Evolutionary conservation across 371 early-diverging fungal species (phyloP), one percentile per base, ranked within the genome.

Genomic region (Mucor sp.): DNA sequence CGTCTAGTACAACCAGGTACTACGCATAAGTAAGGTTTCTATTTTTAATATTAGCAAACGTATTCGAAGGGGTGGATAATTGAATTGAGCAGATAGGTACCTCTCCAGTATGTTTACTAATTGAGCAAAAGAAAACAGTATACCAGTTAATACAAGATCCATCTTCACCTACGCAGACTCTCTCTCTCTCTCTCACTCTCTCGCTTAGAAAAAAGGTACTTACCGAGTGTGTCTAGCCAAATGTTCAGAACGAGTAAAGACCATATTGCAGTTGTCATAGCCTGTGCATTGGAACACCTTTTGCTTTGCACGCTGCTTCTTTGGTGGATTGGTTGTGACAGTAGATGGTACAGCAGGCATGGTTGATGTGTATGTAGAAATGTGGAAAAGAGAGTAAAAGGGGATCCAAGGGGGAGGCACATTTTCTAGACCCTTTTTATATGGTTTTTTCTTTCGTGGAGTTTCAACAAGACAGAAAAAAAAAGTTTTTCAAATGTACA

Each of bases 161-260:
- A 33, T 63, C 44, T 44, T 44, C 6, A 44, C 19, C 19, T 44
- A 19, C 44, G n/a, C 44, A 44, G 17, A 19, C 44, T n/a, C n/a
- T 43, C n/a, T 5, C 19, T 19, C n/a, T 19, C 19, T 30, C 6
- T 30, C 30, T 6, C n/a, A n/a, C n/a, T 5, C 19, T 19, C n/a
- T 19, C 19, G 2, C 6, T 30, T 6, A 2, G 14, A 14, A 37
- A 33, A 3, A 37, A 37, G 0, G 37, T 35, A 35, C 68, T n/a
- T 75, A 82, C 80, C 83, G 79, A 59, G 73, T 80, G 60, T 87
- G 87, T 32, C 87, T 81, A 17, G 86, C 86, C 28, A 87, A 74
- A 75, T 87, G 87, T 44, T 87, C 87, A 47, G 86, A 85, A 53
- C 87, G 82, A 30, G 87, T 85, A 65, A 87, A 87, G 2, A 85